Conservation (phyloP, 306 rosid species). For the Lablab purpureus region DNA sequence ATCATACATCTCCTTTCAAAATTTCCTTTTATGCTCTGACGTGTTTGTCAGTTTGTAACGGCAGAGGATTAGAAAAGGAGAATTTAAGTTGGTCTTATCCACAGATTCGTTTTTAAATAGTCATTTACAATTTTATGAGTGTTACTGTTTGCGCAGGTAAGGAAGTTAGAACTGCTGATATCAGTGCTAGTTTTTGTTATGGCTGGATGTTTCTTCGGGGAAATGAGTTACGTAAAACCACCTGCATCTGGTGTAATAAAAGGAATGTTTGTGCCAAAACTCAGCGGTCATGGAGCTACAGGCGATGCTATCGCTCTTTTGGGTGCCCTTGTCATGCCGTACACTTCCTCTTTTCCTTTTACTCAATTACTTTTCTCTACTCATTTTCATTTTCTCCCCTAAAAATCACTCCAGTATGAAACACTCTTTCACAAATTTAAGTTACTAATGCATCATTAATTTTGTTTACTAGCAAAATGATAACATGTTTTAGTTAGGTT, state of each 20-base stretch:
- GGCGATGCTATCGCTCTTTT: constrained; percentile 88
- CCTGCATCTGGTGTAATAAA: constrained; percentile 51
- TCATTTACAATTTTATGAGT: neutral
- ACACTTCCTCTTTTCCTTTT: constrained; percentile 29
- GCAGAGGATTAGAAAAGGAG: neutral
- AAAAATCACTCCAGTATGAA: neutral
- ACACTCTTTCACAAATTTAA: neutral
- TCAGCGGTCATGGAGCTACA: constrained; percentile 67
- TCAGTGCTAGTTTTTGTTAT: constrained; percentile 63
- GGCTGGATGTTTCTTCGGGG: constrained; percentile 93
- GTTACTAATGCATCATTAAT: neutral
- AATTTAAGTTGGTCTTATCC: neutral
- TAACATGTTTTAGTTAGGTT: neutral
- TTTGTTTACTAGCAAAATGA: neutral
- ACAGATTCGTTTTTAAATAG: neutral
- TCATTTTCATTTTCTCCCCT: neutral
- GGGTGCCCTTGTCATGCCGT: constrained; percentile 98
- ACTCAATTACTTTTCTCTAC: neutral
- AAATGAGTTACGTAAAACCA: constrained; percentile 84
- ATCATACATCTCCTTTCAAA: neutral
- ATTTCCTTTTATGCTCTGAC: neutral
- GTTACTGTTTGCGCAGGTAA: constrained; percentile 46
- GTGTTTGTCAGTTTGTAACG: neutral
- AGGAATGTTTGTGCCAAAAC: constrained; percentile 78
- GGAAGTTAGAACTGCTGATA: constrained; percentile 83